Evolutionary conservation across 2,329 filamentous ascomycete genomes (phyloP).

Genomic region (Madurella fahalii): DNA sequence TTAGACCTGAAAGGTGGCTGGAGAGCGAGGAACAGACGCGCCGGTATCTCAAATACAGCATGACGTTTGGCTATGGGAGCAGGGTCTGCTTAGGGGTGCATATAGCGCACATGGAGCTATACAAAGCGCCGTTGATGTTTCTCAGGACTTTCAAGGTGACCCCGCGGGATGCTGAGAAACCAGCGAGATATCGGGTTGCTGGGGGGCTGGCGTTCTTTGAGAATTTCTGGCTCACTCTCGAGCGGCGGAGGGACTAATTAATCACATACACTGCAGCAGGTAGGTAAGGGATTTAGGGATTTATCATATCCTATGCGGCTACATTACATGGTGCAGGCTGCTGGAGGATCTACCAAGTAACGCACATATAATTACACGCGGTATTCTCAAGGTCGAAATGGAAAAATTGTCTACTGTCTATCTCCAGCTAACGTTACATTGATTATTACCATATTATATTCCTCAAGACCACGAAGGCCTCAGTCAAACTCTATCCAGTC

Average conservation of each 20-base stretch:
- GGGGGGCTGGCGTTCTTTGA: neutral
- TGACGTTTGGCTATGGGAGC: slow-evolving; percentile 34
- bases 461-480: too few species aligned
- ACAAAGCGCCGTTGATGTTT: slow-evolving; percentile 24
- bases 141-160: neutral
- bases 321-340: too few species aligned
- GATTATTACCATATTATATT: too few species aligned
- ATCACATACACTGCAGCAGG: too few species aligned
- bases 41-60: slow-evolving; percentile 21
- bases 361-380: too few species aligned
- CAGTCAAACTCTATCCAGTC: too few species aligned
- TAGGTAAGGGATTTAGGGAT: too few species aligned
- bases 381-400: too few species aligned
- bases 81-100: slow-evolving; percentile 34
- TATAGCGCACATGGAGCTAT: slow-evolving; percentile 32
- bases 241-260: neutral
- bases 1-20: slow-evolving; percentile 46
- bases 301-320: too few species aligned
- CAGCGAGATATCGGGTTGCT: neutral
- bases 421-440: too few species aligned
- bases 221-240: neutral
- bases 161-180: neutral
- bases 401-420: too few species aligned
- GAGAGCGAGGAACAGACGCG: slow-evolving; percentile 18
- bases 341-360: too few species aligned